Conservation (phyloP, 169 alveolate species). For the Fabrea salina region DNA sequence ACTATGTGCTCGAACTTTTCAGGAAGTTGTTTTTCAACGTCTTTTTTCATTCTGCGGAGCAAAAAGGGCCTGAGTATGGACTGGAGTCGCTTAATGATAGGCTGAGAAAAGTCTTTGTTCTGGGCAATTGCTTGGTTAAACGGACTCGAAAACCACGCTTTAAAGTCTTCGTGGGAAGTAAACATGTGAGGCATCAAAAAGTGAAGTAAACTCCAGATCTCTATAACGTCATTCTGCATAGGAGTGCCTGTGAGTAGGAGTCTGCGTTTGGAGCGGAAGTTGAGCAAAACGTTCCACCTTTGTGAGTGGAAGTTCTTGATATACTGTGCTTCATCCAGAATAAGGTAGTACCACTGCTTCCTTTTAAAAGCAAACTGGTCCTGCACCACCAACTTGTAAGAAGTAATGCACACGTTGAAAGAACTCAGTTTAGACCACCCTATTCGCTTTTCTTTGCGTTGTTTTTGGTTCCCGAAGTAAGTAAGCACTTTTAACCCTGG, state of each 20-base stretch:
- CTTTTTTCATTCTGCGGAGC: slow-evolving; percentile 95
- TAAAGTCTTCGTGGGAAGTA: slow-evolving; percentile 92
- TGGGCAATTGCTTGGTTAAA: slow-evolving; percentile 91
- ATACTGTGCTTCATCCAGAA: slow-evolving; percentile 99
- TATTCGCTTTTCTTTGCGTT: slow-evolving; percentile 83
- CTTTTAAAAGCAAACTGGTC: slow-evolving; percentile 94
- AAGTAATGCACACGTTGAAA: slow-evolving; percentile 96
- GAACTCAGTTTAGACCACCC: slow-evolving; percentile 95
- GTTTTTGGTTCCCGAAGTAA: slow-evolving; percentile 92
- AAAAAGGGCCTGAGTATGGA: slow-evolving; percentile 96
- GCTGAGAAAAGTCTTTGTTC: slow-evolving; percentile 64
- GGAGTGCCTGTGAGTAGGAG: slow-evolving; percentile 99
- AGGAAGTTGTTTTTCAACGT: slow-evolving; percentile 99
- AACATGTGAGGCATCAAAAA: slow-evolving; percentile 97
- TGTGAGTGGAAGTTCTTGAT: slow-evolving; percentile 97
- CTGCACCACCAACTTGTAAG: slow-evolving; percentile 93
- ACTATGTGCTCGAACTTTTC: slow-evolving; percentile 95
- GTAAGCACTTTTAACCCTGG: slow-evolving; percentile 96
- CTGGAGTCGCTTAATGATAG: slow-evolving; percentile 87
- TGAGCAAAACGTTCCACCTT: slow-evolving; percentile 96
- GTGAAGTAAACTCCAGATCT: slow-evolving; percentile 98
- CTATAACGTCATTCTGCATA: slow-evolving; percentile 97
- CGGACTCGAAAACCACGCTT: slow-evolving; percentile 96
- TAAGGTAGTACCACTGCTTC: slow-evolving; percentile 95
- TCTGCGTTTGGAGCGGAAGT: slow-evolving; percentile 95